phyloP scores from a whole-genome alignment of 768 basidiomycete genomes.

The Rhodocollybia butyracea region DNA sequence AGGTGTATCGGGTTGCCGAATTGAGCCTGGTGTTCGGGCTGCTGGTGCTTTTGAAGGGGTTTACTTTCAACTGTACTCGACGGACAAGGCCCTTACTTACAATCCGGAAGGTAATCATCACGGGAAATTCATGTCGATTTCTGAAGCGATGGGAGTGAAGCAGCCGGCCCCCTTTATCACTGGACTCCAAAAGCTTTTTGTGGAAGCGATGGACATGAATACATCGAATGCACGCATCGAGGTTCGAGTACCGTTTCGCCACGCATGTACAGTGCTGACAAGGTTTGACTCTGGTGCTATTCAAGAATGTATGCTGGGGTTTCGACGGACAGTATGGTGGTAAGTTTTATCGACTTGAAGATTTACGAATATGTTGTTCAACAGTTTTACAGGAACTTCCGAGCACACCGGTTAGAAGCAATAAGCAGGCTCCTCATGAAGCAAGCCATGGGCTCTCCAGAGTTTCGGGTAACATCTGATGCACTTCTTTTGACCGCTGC shows the following conservation, averaged over 20 bases:
- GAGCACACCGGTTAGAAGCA: constrained; percentile 17
- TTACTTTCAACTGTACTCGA: constrained; percentile 31
- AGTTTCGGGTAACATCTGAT: background rate
- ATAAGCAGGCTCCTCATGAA: constrained; percentile 13
- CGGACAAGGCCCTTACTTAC: constrained; percentile 29
- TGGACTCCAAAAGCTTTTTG: constrained; percentile 19
- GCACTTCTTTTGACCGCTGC: constrained; percentile 15
- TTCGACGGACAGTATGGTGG: constrained; percentile 16
- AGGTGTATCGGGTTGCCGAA: constrained; percentile 27
- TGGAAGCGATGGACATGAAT: constrained; percentile 11
- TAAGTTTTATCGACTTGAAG: constrained; percentile 2
- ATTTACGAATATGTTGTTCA: background rate
- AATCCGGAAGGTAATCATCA: constrained; percentile 12
- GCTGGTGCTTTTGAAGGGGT: constrained; percentile 13
- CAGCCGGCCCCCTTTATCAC: constrained; percentile 8
- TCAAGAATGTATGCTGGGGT: constrained; percentile 11
- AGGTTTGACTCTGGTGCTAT: background rate
- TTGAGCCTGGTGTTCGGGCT: constrained; percentile 16
- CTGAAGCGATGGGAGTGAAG: constrained; percentile 14
- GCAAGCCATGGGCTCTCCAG: constrained; percentile 11
- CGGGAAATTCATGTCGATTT: constrained; percentile 19
- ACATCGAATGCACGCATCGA: constrained; percentile 25
- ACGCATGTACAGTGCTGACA: constrained; percentile 7
- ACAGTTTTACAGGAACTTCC: constrained; percentile 15
- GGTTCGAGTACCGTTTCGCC: constrained; percentile 20